Conservation (phyloP, 139 green algal species). For the Trebouxia sp. region DNA sequence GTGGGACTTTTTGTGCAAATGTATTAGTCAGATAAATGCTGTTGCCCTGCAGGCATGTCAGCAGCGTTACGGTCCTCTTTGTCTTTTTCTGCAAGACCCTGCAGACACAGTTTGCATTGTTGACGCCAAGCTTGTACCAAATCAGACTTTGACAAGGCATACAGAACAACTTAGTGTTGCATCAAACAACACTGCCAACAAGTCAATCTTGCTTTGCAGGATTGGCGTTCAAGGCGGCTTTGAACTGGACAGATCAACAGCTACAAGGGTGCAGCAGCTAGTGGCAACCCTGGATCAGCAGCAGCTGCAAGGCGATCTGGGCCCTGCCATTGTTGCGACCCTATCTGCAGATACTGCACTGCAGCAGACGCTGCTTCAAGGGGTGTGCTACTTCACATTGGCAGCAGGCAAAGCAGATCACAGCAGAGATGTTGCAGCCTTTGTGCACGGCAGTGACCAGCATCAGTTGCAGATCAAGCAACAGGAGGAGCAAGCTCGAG, state of each 20-base stretch:
- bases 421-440: background rate
- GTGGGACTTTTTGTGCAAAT: background rate
- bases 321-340: slow-evolving; percentile 40
- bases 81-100: background rate
- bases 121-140: no score
- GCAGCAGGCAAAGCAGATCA: background rate
- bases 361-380: slow-evolving; percentile 44
- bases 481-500: background rate
- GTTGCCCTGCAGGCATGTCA: background rate
- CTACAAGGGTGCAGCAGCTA: background rate
- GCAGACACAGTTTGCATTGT: no score
- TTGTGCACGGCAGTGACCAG: background rate
- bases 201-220: no score
- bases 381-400: slow-evolving; percentile 47
- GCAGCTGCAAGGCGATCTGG: background rate
- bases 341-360: slow-evolving; percentile 52
- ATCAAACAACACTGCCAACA: no score
- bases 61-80: background rate
- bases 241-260: background rate
- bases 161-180: no score
- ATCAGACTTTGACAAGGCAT: no score
- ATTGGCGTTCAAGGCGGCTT: background rate
- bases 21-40: no score
- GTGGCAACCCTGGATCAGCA: background rate
- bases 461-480: background rate